A percentile compares a stretch with the other conserved stretches of the same genome.
Conservation (phyloP, 1,139 yeast species). For the Tardiomyces blankii region DNA sequence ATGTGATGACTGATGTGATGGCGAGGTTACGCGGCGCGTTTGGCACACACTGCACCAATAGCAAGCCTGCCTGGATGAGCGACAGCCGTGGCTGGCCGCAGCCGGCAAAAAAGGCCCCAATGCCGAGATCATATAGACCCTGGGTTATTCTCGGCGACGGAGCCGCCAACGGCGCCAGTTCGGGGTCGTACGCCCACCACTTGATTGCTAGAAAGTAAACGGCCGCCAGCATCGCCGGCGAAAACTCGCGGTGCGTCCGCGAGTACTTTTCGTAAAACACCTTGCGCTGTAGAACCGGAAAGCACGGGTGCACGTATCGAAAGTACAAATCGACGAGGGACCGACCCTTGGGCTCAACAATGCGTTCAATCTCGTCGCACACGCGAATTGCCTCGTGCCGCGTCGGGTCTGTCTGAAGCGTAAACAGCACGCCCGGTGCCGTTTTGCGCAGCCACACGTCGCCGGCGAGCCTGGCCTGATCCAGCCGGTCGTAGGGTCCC, state of each 20-base stretch:
- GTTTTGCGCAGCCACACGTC: slow-evolving; percentile 26
- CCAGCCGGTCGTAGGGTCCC: slow-evolving; percentile 21
- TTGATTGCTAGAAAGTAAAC: slow-evolving; percentile 34
- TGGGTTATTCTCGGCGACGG: background rate
- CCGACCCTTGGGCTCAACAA: slow-evolving; percentile 33
- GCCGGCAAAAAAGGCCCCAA: slow-evolving; percentile 29
- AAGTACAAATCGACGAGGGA: slow-evolving; percentile 32
- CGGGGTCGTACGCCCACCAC: slow-evolving; percentile 32
- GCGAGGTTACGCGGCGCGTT: slow-evolving; percentile 69
- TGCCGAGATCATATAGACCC: slow-evolving; percentile 27
- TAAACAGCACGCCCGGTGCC: slow-evolving; percentile 24
- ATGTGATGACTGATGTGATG: slow-evolving; percentile 74
- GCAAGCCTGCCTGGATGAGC: slow-evolving; percentile 34
- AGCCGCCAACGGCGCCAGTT: slow-evolving; percentile 14
- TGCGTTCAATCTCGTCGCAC: slow-evolving; percentile 22
- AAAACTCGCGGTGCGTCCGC: slow-evolving; percentile 35
- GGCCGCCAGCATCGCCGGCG: slow-evolving; percentile 34
- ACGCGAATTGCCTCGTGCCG: slow-evolving; percentile 11
- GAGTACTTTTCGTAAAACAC: slow-evolving; percentile 35
- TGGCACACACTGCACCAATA: slow-evolving; percentile 28
- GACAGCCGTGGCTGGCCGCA: slow-evolving; percentile 33
- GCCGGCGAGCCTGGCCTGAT: slow-evolving; percentile 24
- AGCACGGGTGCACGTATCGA: slow-evolving; percentile 32
- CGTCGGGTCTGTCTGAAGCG: slow-evolving; percentile 23
- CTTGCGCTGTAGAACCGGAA: slow-evolving; percentile 32